phyloP scores from a whole-genome alignment of 2,329 filamentous ascomycete species.

The Macroventuria anomochaeta region DNA sequence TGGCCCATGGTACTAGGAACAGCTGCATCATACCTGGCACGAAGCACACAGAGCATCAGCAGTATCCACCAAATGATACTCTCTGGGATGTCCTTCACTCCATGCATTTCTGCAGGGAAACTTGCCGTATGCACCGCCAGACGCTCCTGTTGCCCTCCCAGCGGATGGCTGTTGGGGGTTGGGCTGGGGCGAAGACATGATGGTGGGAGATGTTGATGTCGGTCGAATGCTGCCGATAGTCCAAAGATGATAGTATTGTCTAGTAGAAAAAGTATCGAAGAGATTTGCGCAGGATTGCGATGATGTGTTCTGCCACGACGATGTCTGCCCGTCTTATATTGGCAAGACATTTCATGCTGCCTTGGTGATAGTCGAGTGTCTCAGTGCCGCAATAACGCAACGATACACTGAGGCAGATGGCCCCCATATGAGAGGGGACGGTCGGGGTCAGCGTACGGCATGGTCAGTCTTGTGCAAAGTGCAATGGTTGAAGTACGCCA shows the following conservation, averaged over 20 bases:
- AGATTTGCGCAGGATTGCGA: constrained; percentile 16
- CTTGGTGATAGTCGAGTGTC: constrained; percentile 15
- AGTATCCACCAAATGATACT: constrained; percentile 28
- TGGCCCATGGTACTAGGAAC: constrained; percentile 18
- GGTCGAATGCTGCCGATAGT: background rate
- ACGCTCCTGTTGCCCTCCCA: constrained; percentile 32
- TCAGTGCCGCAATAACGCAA: constrained; percentile 23
- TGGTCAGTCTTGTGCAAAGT: constrained; percentile 15
- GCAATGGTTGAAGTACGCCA: constrained; percentile 15
- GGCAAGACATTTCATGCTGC: constrained; percentile 15
- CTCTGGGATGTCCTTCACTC: constrained; percentile 28
- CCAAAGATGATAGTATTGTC: constrained; percentile 5
- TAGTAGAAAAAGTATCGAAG: constrained; percentile 14
- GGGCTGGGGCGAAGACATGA: constrained; percentile 27
- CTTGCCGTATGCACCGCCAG: constrained; percentile 30
- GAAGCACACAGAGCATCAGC: constrained; percentile 30
- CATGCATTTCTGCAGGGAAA: constrained; percentile 30
- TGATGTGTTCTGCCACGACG: constrained; percentile 15
- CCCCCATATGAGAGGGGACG: constrained; percentile 20
- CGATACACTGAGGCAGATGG: constrained; percentile 16
- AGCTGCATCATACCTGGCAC: constrained; percentile 31
- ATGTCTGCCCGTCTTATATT: constrained; percentile 16
- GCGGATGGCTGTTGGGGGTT: constrained; percentile 25
- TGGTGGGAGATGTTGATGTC: constrained; percentile 6
- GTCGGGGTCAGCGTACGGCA: constrained; percentile 20